Evolutionary conservation across 1,284 basidiomycete species (phyloP).

Genomic region (Waitea zeae): DNA sequence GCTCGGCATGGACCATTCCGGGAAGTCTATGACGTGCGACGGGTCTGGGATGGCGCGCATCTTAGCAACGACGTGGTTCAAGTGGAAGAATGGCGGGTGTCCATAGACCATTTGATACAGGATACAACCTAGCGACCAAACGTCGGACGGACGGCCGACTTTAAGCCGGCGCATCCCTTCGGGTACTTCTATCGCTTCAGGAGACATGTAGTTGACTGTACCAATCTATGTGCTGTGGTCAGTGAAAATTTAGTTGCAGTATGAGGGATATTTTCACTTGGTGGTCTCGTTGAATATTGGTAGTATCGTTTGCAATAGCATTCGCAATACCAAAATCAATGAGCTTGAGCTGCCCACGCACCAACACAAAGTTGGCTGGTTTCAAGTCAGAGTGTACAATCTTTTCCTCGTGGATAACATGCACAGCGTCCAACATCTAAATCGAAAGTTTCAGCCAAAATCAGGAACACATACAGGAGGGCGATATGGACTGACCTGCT

Average conservation of each 20-base stretch:
- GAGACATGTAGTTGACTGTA: conserved; percentile 93
- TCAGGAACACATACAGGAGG: not conserved
- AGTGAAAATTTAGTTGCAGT: not conserved
- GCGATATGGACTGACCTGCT: conserved; percentile 46
- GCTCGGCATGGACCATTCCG: conserved; percentile 41
- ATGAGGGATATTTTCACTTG: conserved; percentile 32
- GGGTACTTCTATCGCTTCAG: conserved; percentile 76
- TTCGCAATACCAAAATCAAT: conserved; percentile 97
- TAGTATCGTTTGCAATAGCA: conserved; percentile 92
- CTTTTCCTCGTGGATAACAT: conserved; percentile 90
- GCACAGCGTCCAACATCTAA: conserved; percentile 91
- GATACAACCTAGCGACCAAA: conserved; percentile 97
- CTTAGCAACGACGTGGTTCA: conserved; percentile 62
- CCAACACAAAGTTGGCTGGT: conserved; percentile 91
- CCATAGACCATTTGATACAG: conserved; percentile 98
- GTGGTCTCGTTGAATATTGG: conserved; percentile 89
- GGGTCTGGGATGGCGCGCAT: conserved; percentile 77
- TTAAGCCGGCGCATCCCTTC: conserved; percentile 65
- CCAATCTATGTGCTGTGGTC: conserved; percentile 41
- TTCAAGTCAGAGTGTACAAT: conserved; percentile 95
- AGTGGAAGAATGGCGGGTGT: conserved; percentile 78
- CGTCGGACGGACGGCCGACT: conserved; percentile 78
- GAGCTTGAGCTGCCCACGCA: conserved; percentile 82
- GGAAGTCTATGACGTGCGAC: conserved; percentile 57
- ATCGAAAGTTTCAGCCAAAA: conserved; percentile 4